These are phyloP conservation scores for Beauveria sp. DNA, from an alignment of 2,329 filamentous ascomycete genomes.

Conservation along the genomic window DNA sequence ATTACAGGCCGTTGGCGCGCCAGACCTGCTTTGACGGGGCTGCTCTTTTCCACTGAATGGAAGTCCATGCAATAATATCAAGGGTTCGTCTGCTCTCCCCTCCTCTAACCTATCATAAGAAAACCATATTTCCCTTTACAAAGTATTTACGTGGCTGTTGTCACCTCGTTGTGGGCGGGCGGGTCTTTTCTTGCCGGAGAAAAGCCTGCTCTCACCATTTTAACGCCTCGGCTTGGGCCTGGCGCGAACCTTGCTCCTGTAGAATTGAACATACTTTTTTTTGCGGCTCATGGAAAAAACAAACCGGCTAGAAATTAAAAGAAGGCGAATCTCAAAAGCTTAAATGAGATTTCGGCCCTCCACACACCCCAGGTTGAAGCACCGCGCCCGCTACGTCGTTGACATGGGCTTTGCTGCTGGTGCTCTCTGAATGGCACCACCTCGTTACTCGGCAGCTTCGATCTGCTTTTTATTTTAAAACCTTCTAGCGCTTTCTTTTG, in stretches of 20 bases:
- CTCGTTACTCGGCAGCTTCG: background rate
- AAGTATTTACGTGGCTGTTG: background rate
- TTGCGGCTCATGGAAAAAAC: background rate
- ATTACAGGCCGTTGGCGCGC: constrained; percentile 5
- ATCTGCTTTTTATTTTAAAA: background rate
- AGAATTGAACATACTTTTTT: background rate
- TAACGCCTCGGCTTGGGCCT: background rate
- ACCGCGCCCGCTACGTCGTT: background rate
- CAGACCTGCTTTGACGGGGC: background rate
- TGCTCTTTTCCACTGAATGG: too few relatives aligned
- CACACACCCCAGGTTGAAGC: background rate
- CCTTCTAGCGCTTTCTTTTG: background rate
- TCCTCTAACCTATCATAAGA: too few relatives aligned
- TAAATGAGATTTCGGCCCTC: background rate
- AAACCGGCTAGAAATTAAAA: background rate
- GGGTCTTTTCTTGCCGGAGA: background rate
- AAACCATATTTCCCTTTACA: too few relatives aligned
- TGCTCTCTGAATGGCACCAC: background rate
- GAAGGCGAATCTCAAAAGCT: background rate
- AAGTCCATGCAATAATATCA: too few relatives aligned
- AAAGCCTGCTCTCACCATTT: background rate
- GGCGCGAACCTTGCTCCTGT: background rate
- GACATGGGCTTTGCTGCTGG: background rate
- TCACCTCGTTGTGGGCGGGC: background rate
- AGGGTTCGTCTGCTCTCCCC: too few relatives aligned